These are phyloP conservation scores for Jacaranda copaia DNA, from an alignment of 257 asterid genomes.

Conservation along the genomic window DNA sequence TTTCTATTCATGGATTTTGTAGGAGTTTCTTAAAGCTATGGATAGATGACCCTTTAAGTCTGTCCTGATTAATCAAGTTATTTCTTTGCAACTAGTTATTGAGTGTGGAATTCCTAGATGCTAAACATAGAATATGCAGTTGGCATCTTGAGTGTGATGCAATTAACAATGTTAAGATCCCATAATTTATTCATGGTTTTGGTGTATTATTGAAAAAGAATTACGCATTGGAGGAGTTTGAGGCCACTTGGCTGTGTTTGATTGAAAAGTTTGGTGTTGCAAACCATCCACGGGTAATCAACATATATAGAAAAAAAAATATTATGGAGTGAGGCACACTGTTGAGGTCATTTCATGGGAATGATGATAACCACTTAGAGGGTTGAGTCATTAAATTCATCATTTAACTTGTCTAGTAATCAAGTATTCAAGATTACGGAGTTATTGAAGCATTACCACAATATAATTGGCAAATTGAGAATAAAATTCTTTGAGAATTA, in stretches of 20 bases:
- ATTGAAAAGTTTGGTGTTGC: neutral
- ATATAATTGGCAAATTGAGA: no score
- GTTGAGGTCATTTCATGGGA: neutral
- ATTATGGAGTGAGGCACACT: neutral
- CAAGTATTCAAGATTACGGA: neutral
- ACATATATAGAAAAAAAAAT: no score
- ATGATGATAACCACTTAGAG: neutral
- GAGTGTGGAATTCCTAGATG: neutral
- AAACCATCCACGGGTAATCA: neutral
- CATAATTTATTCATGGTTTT: no score
- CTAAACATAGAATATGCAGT: neutral
- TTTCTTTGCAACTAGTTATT: neutral
- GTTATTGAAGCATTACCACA: neutral
- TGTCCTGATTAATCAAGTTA: neutral
- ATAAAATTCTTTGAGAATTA: no score
- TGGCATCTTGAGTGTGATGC: neutral
- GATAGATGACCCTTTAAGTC: neutral
- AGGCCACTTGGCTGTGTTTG: no score
- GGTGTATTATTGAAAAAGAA: no score
- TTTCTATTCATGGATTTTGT: neutral
- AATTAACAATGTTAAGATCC: no score
- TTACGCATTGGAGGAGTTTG: no score
- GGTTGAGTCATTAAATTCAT: neutral
- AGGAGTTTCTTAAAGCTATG: neutral
- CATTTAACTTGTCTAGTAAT: neutral